A percentile compares a stretch with the other conserved stretches of the same genome.
These are phyloP conservation scores for Picea glauca DNA, from an alignment of 75 land plant genomes.

Conservation along the genomic window DNA sequence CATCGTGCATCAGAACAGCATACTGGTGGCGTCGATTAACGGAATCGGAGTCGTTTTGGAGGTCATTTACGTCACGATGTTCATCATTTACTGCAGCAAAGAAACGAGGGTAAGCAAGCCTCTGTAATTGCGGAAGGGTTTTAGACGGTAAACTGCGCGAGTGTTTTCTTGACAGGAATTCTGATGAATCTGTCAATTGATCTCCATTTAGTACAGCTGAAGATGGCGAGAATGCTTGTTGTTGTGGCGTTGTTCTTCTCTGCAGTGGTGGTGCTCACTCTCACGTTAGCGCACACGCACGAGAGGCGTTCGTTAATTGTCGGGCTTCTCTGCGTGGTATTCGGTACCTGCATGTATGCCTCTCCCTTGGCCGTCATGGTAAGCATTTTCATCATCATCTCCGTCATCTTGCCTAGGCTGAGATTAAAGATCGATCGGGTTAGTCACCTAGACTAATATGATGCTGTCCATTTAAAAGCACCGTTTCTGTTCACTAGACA, in stretches of 20 bases:
- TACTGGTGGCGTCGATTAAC: conserved; percentile 78
- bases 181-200: not conserved
- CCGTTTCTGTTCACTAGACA: not conserved
- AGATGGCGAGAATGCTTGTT: conserved; percentile 8
- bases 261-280: conserved; percentile 11
- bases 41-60: conserved; percentile 55
- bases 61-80: conserved; percentile 45
- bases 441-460: not conserved
- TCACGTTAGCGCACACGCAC: conserved; percentile 12
- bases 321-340: conserved; percentile 36
- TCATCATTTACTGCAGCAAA: conserved; percentile 2
- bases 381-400: conserved; percentile 11
- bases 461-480: not conserved
- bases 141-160: not conserved
- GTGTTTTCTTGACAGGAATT: not conserved
- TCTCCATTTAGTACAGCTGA: conserved; percentile 11
- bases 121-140: not conserved
- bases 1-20: conserved; percentile 44
- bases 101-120: not conserved
- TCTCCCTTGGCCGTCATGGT: conserved; percentile 73
- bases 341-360: conserved; percentile 60
- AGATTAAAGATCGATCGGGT: not conserved
- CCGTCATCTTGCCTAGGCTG: not conserved
- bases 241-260: conserved; percentile 19
- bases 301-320: conserved; percentile 25